Percentiles rank a stretch among this genome's conserved stretches.
These are phyloP conservation scores for Fusarium sp. DNA, from an alignment of 2,329 filamentous ascomycete genomes.

Conservation along the genomic window DNA sequence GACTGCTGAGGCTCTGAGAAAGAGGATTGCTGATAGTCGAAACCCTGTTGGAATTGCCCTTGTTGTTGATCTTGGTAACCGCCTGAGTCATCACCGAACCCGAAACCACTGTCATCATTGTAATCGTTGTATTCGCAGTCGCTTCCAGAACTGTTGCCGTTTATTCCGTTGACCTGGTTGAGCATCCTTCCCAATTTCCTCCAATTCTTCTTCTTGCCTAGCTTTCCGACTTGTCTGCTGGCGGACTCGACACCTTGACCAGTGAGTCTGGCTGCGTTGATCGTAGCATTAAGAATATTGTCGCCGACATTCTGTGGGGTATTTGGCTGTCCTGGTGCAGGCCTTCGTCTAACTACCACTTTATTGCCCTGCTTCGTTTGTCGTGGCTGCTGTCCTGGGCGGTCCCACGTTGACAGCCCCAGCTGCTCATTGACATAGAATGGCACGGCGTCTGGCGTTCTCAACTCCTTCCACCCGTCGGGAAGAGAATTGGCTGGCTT, in stretches of 20 bases:
- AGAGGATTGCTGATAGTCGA: conserved; percentile 23
- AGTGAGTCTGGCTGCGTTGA: conserved; percentile 37
- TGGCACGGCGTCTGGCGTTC: conserved; percentile 41
- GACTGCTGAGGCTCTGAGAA: not conserved
- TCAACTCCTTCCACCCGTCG: conserved; percentile 42
- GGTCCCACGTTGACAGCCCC: conserved; percentile 44
- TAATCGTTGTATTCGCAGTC: conserved; percentile 17
- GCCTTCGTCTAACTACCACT: conserved; percentile 4
- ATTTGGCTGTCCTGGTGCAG: conserved; percentile 20
- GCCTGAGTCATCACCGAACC: not conserved
- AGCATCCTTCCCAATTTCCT: conserved; percentile 37
- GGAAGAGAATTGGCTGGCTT: conserved; percentile 41
- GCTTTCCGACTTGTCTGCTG: conserved; percentile 41
- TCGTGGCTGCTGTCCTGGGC: conserved; percentile 44
- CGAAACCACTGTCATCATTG: conserved; percentile 7
- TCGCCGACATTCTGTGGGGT: conserved; percentile 11
- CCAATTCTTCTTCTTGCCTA: conserved; percentile 45
- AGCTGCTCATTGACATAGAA: conserved; percentile 46
- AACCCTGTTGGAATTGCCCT: conserved; percentile 22
- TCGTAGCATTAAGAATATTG: conserved; percentile 31
- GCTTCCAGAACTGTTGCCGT: conserved; percentile 5
- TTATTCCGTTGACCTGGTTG: conserved; percentile 11
- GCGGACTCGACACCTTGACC: conserved; percentile 33
- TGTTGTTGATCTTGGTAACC: conserved; percentile 25
- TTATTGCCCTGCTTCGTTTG: conserved; percentile 6